Evolutionary conservation across 106 monocot genomes (phyloP).

Genomic region (Amphibolis antarctica): DNA sequence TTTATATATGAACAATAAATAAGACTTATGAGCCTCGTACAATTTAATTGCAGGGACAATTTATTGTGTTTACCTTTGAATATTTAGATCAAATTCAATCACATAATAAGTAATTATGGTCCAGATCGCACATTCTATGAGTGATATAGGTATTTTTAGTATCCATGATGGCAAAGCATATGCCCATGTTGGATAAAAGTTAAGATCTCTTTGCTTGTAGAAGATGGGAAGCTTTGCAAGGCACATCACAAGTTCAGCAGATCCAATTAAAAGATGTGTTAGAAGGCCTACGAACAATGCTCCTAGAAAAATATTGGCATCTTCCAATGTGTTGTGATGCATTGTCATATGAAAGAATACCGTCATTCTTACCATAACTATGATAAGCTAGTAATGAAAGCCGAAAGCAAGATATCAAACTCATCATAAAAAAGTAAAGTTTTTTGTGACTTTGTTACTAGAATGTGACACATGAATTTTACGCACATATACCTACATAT

Average conservation of each 20-base stretch:
- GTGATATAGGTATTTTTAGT: conserved; percentile 39
- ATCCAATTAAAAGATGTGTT: conserved; percentile 33
- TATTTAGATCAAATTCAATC: conserved; percentile 42
- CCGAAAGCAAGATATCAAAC: no score
- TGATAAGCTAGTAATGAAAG: no score
- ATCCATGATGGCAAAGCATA: conserved; percentile 43
- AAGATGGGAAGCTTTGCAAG: conserved; percentile 41
- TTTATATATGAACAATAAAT: no score
- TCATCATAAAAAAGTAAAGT: no score
- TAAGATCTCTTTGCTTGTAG: conserved; percentile 48
- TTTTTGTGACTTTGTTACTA: no score
- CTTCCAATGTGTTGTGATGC: conserved; percentile 16
- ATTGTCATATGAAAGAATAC: conserved; percentile 31
- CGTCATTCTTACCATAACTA: conserved; percentile 34
- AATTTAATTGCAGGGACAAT: neutral
- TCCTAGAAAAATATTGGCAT: conserved; percentile 36
- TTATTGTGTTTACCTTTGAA: conserved; percentile 20
- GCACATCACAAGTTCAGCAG: conserved; percentile 37
- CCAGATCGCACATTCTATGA: conserved; percentile 38
- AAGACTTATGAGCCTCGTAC: neutral
- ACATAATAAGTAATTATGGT: conserved; percentile 32
- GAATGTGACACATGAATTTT: no score
- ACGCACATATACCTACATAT: no score
- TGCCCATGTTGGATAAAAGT: conserved; percentile 47
- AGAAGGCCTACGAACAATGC: conserved; percentile 25